Percentiles rank a stretch among this genome's conserved stretches.
Evolutionary conservation across 2,329 filamentous ascomycete species (phyloP).

Genomic region (Graphiopsis chlorocephala): DNA sequence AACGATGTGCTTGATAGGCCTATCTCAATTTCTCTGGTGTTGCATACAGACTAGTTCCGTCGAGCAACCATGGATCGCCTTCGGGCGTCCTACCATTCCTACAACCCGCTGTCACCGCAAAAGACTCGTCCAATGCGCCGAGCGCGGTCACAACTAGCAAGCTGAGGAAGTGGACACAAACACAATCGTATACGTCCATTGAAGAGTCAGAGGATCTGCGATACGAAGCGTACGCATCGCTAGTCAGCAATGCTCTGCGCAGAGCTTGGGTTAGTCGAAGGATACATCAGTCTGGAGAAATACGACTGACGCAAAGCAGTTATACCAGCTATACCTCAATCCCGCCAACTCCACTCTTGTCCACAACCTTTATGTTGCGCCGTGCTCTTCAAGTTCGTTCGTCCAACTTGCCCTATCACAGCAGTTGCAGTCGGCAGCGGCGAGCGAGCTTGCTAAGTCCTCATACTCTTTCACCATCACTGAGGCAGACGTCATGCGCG

Average conservation of each 20-base stretch:
- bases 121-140: slow-evolving; percentile 14
- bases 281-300: not conserved
- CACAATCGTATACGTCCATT: slow-evolving; percentile 26
- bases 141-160: slow-evolving; percentile 59
- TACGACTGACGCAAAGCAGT: slow-evolving; percentile 39
- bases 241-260: slow-evolving; percentile 74
- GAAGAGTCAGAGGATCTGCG: slow-evolving; percentile 53
- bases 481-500: slow-evolving; percentile 55
- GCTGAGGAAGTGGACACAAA: slow-evolving; percentile 63
- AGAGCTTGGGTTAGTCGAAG: slow-evolving; percentile 70
- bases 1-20: slow-evolving; percentile 52
- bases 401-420: slow-evolving; percentile 63
- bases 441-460: slow-evolving; percentile 68
- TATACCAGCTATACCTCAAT: slow-evolving; percentile 79
- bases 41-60: slow-evolving; percentile 64
- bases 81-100: slow-evolving; percentile 87
- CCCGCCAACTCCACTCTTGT: slow-evolving; percentile 67
- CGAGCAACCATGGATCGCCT: slow-evolving; percentile 91
- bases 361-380: slow-evolving; percentile 65
- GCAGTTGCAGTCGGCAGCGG: slow-evolving; percentile 70
- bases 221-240: slow-evolving; percentile 72
- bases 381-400: slow-evolving; percentile 57
- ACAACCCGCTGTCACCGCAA: slow-evolving; percentile 50
- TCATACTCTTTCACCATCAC: slow-evolving; percentile 24
- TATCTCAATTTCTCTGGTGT: slow-evolving; percentile 76